Evolutionary conservation across 805 yeast species (phyloP), one percentile per base, ranked within the genome.

Genomic region (Lipomyces orientalis): DNA sequence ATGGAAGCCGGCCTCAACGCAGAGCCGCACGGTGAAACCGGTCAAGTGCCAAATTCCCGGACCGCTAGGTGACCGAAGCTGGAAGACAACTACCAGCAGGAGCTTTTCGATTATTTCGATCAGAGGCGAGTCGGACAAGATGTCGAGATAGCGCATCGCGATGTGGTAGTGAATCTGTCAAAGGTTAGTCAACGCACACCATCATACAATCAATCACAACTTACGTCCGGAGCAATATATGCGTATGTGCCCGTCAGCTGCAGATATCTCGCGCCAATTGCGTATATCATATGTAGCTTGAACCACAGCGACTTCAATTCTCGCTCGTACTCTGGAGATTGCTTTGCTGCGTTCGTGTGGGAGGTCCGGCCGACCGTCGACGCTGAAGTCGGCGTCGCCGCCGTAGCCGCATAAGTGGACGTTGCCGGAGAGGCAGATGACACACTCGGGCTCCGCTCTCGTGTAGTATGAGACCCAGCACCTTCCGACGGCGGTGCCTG

Each of bases 11-110:
- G 71, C 69, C 33, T 68, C 71, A 19, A 68, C 61, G 25, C 71
- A 68, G 9, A 68, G 62, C 5, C 71, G 65, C 65, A 67, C 56
- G 31, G 60, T 64, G 54, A 68, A 68, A 2, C 71, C 71, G 10
- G 70, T 67, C 46, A 68, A 57, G 59, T 68, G 71, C 71, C 71
- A 68, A 29, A 68, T 68, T n/a, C 70, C 70, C 2, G 71, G 70
- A 2, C 71, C 70, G 19, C 64, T 57, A 4, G 71, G 71, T 3
- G 70, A 65, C 12, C 71, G 65, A 16, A 68, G 64, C 49, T 68
- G 71, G 54, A 63, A 68, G 29, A 68, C 67, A 4, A 64, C 61
- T 2, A 68, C 65, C 9, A 68, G 60, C 3, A 68, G 66, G 3
- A 68, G 62, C 51, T 66, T 67, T 33, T 68, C 70, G 29, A 66